phyloP scores from a whole-genome alignment of 1,139 yeast genomes.

The Kurtzmaniella natalensis region DNA sequence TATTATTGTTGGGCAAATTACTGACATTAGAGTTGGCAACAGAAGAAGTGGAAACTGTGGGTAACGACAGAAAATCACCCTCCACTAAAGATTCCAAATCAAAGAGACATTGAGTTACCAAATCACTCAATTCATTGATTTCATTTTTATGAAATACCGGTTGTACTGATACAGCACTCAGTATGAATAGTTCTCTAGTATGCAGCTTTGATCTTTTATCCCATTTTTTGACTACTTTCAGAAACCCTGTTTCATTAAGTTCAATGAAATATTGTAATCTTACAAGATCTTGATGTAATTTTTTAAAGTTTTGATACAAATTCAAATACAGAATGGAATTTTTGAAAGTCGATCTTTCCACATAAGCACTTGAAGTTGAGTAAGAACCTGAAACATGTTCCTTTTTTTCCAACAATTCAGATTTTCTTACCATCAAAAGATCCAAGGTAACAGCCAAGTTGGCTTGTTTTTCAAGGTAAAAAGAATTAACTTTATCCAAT shows the following conservation, averaged over 20 bases:
- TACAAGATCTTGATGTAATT: constrained; percentile 83
- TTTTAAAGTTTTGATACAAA: constrained; percentile 82
- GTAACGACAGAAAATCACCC: constrained; percentile 47
- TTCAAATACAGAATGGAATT: constrained; percentile 43
- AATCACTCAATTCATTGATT: constrained; percentile 79
- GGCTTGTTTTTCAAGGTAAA: constrained; percentile 86
- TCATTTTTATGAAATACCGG: constrained; percentile 93
- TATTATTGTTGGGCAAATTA: constrained; percentile 2
- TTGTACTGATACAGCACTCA: constrained; percentile 92
- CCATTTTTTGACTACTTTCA: constrained; percentile 95
- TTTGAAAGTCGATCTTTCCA: constrained; percentile 26
- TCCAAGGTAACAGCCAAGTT: constrained; percentile 77
- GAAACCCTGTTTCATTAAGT: constrained; percentile 90
- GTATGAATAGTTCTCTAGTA: constrained; percentile 85
- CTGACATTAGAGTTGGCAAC: constrained; percentile 2
- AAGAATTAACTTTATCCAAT: constrained; percentile 86
- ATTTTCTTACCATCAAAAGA: constrained; percentile 67
- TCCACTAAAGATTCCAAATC: constrained; percentile 85
- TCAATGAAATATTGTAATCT: constrained; percentile 90
- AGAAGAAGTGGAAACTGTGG: constrained; percentile 1
- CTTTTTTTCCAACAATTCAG: constrained; percentile 45
- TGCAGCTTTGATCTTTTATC: constrained; percentile 94
- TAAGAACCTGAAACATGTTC: constrained; percentile 12
- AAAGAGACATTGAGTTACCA: constrained; percentile 69
- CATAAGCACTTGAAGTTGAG: constrained; percentile 17